Evolutionary conservation across 2,329 filamentous ascomycete genomes (phyloP).

Genomic region (Atkinsonella texensis): DNA sequence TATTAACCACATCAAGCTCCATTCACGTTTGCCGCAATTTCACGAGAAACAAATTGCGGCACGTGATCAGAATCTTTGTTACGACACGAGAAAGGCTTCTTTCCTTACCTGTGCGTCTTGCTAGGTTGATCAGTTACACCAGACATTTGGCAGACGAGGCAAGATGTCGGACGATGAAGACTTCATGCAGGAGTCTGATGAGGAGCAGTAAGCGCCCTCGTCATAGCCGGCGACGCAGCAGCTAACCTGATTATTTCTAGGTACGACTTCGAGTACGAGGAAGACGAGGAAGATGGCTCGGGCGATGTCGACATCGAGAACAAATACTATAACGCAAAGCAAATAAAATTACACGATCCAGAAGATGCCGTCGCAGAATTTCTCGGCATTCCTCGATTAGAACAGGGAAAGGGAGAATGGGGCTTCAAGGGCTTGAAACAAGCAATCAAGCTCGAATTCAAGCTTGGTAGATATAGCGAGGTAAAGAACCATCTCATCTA

Average conservation of each 20-base stretch:
- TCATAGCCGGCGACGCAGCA: neutral
- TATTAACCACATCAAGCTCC: neutral
- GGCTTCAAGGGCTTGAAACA: constrained; percentile 98
- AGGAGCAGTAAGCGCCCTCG: constrained; percentile 26
- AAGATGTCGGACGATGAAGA: constrained; percentile 40
- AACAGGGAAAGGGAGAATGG: constrained; percentile 93
- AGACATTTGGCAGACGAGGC: neutral
- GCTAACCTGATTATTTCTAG: constrained; percentile 14
- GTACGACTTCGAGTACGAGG: constrained; percentile 98
- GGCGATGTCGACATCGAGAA: constrained; percentile 95
- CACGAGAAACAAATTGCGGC: neutral
- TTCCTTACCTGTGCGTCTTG: neutral
- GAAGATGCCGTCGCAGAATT: constrained; percentile 88
- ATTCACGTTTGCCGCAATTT: neutral
- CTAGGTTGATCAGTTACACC: too few relatives aligned
- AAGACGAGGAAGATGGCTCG: constrained; percentile 74
- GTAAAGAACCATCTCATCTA: constrained; percentile 28
- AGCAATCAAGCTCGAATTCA: constrained; percentile 94
- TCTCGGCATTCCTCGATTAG: constrained; percentile 70
- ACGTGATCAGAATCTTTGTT: neutral
- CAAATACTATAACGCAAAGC: constrained; percentile 99
- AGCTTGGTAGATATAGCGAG: constrained; percentile 75
- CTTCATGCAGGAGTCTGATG: constrained; percentile 36
- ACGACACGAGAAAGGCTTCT: neutral
- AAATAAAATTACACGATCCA: constrained; percentile 78